Evolutionary conservation across 2,329 filamentous ascomycete genomes (phyloP).

Genomic region (Colletotrichum lupini): DNA sequence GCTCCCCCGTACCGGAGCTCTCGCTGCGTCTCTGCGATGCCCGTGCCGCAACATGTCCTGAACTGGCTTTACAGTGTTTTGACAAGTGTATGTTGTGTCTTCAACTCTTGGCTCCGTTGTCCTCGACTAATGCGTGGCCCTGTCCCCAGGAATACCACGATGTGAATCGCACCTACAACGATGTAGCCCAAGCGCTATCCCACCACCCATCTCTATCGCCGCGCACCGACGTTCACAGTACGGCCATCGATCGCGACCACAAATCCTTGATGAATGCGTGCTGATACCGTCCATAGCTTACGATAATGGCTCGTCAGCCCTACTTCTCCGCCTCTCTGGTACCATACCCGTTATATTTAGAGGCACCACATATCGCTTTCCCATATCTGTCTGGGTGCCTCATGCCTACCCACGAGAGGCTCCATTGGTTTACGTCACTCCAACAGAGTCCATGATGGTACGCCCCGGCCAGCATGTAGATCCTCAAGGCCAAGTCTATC

Average conservation of each 20-base stretch:
- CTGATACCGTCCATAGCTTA: slow-evolving; percentile 70
- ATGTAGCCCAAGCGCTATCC: slow-evolving; percentile 85
- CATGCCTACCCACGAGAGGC: slow-evolving; percentile 88
- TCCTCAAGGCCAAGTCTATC: slow-evolving; percentile 91
- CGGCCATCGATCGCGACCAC: slow-evolving; percentile 42
- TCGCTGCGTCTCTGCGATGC: slow-evolving; percentile 55
- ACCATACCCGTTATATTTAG: slow-evolving; percentile 93
- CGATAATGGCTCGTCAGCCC: slow-evolving; percentile 85
- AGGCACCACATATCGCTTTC: slow-evolving; percentile 89
- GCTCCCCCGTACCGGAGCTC: background rate
- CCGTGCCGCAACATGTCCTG: slow-evolving; percentile 88
- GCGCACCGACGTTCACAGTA: slow-evolving; percentile 95
- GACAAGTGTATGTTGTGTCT: slow-evolving; percentile 68
- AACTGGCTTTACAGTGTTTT: slow-evolving; percentile 96
- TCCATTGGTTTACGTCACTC: slow-evolving; percentile 89
- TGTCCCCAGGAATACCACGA: slow-evolving; percentile 85
- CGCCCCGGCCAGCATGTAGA: slow-evolving; percentile 95
- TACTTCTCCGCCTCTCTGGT: slow-evolving; percentile 87
- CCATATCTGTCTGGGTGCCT: slow-evolving; percentile 92
- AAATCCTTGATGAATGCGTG: slow-evolving; percentile 13
- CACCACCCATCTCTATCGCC: slow-evolving; percentile 84
- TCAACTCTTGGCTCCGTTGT: background rate
- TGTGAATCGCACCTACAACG: slow-evolving; percentile 91
- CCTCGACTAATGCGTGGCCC: slow-evolving; percentile 16
- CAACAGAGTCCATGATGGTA: slow-evolving; percentile 88